A percentile compares a stretch with the other conserved stretches of the same genome.
These are phyloP conservation scores for Chloranthus sessilifolius DNA, from an alignment of 164 flowering plant species.

Conservation along the genomic window DNA sequence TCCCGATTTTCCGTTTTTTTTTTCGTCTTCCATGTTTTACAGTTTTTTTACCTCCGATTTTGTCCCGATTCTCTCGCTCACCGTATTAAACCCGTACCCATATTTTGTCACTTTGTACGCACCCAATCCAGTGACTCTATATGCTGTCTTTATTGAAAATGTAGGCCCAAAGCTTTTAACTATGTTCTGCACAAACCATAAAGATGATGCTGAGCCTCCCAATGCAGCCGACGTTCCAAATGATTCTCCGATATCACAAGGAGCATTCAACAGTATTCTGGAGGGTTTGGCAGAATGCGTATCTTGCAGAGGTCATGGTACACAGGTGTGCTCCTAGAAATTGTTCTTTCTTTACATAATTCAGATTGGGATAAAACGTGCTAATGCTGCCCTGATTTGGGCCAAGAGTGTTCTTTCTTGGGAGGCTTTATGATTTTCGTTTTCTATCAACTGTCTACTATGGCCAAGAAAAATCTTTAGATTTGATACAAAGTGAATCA, in stretches of 20 bases:
- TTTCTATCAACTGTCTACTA: background rate
- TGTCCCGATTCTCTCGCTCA: too few relatives aligned
- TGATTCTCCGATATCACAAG: conserved; percentile 20
- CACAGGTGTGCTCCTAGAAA: conserved; percentile 35
- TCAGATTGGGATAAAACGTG: background rate
- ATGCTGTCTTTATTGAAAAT: conserved; percentile 14
- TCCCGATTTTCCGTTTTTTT: too few relatives aligned
- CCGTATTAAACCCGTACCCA: too few relatives aligned
- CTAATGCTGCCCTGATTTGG: background rate
- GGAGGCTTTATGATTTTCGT: background rate
- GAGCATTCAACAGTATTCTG: conserved; percentile 32
- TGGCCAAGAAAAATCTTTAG: too few relatives aligned
- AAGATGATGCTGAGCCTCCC: conserved; percentile 21
- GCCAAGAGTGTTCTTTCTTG: background rate
- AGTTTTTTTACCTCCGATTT: too few relatives aligned
- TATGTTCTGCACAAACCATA: conserved; percentile 38
- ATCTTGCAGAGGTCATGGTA: conserved; percentile 40
- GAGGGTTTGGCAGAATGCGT: conserved; percentile 75
- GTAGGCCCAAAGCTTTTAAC: conserved; percentile 65
- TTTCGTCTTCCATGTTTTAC: too few relatives aligned
- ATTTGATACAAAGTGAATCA: too few relatives aligned
- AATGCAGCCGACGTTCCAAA: conserved; percentile 17
- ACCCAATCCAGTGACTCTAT: background rate
- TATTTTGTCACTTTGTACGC: too few relatives aligned
- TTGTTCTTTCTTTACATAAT: background rate